Conservation (phyloP, 306 rosid species). For the Prunus campanulata region DNA sequence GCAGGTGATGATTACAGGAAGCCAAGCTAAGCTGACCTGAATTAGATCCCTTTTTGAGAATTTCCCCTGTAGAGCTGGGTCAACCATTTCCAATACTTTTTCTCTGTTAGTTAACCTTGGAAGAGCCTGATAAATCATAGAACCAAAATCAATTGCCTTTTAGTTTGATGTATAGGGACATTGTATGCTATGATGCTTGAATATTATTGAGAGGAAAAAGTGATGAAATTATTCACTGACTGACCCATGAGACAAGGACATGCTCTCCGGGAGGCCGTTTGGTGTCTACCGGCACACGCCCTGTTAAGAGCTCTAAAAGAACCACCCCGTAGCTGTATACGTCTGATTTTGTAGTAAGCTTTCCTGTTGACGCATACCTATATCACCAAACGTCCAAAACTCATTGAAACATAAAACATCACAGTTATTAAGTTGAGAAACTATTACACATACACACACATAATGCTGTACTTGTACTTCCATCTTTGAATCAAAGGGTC, state of each 20-base stretch:
- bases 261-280: slow-evolving; percentile 84
- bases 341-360: slow-evolving; percentile 90
- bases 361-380: slow-evolving; percentile 89
- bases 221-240: slow-evolving; percentile 22
- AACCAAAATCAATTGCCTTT: background rate
- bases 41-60: slow-evolving; percentile 86
- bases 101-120: slow-evolving; percentile 88
- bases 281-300: slow-evolving; percentile 84
- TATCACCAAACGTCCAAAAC: slow-evolving; percentile 18
- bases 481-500: too few relatives aligned
- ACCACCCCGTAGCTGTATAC: slow-evolving; percentile 95
- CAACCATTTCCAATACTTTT: slow-evolving; percentile 81
- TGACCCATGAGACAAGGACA: slow-evolving; percentile 93
- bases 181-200: background rate
- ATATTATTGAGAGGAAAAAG: background rate
- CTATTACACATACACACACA: background rate
- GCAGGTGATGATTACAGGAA: background rate
- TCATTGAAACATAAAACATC: background rate
- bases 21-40: slow-evolving; percentile 51
- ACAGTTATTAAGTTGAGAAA: background rate
- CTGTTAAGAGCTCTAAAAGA: slow-evolving; percentile 86
- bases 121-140: slow-evolving; percentile 65
- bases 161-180: background rate
- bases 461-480: background rate
- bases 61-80: slow-evolving; percentile 70